Percentiles rank a stretch among this genome's conserved stretches.
Conservation (phyloP, 2,329 filamentous ascomycete species). For the Drechslerella stenobrocha region DNA sequence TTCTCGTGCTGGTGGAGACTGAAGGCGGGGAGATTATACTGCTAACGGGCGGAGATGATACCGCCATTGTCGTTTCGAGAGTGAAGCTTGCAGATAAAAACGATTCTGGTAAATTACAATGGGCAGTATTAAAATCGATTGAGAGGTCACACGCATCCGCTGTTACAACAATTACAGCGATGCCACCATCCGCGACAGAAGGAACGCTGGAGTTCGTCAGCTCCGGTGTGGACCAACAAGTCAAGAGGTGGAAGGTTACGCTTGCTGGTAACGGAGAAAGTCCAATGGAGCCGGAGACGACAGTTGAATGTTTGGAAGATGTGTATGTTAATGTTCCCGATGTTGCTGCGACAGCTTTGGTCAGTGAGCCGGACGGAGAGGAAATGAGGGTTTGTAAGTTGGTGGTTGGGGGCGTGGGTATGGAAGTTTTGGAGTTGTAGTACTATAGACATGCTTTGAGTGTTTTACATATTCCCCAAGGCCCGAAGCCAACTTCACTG, state of each 20-base stretch:
- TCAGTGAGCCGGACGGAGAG: not conserved
- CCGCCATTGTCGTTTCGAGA: conserved; percentile 63
- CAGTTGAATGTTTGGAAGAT: conserved; percentile 14
- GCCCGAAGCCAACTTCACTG: too few relatives aligned
- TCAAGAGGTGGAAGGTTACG: conserved; percentile 34
- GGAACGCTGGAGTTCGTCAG: conserved; percentile 19
- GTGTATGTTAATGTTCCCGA: conserved; percentile 38
- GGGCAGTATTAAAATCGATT: too few relatives aligned
- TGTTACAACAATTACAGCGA: conserved; percentile 20
- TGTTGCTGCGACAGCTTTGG: conserved; percentile 21
- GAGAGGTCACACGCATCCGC: conserved; percentile 39
- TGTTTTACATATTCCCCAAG: too few relatives aligned
- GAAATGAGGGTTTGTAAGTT: not conserved
- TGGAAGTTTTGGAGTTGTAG: conserved; percentile 36
- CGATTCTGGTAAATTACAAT: too few relatives aligned
- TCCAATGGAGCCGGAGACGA: not conserved
- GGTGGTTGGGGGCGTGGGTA: conserved; percentile 32
- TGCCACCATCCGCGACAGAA: not conserved
- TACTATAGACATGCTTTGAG: not conserved
- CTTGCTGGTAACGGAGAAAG: conserved; percentile 5
- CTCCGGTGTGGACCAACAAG: conserved; percentile 40
- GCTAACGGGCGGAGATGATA: conserved; percentile 84
- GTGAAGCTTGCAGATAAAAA: not conserved
- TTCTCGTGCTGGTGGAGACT: conserved; percentile 55
- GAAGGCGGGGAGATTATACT: conserved; percentile 61